Evolutionary conservation across 148 eudicot genomes (phyloP), one percentile per base, ranked within the genome.

Genomic region (Selenicereus undatus): DNA sequence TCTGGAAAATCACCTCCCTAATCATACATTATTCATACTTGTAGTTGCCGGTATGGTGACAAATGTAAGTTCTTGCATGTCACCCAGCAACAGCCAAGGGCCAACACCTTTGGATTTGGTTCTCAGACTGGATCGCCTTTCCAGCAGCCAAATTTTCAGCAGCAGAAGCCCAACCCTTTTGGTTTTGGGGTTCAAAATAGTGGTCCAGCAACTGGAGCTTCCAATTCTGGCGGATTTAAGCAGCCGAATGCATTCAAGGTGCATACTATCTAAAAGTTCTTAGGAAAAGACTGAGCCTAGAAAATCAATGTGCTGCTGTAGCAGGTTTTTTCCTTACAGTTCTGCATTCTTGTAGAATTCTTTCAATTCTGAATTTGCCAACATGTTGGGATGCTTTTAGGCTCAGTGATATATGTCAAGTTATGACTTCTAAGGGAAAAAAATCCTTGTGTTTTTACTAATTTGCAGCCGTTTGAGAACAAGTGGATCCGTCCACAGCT

Each of bases 41-140:
- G 78, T 89, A 94, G 99, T 81, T 95, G 99, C 81, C 93, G 80
- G 39, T 95, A 84, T 85, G 99, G 99, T 54, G 95, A 89, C 65
- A 89, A 84, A 66, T 95, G 99, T 83, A 93, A 82, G 82, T 95
- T 90, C 85, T 86, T 87, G 76, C 97, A 92, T 76, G 86, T 30
- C 50, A 83, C 88, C 36, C 88, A 77, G 71, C 94, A 91, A 50
- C 97, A 87, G 78, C 77, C 90, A 50, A 88, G 83, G 43, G 27
- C 90, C 77, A 92, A 87, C 83, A 79, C 85, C 72, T 91, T 87
- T 85, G 97, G 97, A 45, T 92, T 92, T 88, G 97, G 97, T 50
- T 62, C 82, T 24, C 98, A 90, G 86, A 85, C 68, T 83, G 83
- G 87, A 82, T 48, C 81, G 24, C 86, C 85, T 77, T 86, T 89